Conservation (phyloP, 805 yeast species). For the Komagataella populi region DNA sequence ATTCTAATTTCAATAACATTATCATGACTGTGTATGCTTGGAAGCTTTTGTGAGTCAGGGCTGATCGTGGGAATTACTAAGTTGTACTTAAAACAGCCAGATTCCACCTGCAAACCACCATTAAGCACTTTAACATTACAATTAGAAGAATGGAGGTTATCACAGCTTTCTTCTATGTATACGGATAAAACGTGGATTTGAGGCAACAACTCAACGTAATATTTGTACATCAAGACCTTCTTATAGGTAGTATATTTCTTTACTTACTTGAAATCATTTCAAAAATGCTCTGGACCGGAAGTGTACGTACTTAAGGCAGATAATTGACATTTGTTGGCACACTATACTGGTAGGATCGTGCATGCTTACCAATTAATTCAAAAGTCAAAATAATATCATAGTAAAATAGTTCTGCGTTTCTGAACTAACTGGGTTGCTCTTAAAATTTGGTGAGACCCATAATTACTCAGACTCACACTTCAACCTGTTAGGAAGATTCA, state of each 20-base stretch:
- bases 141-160: no score
- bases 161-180: neutral
- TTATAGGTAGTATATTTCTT: no score
- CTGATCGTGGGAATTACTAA: neutral
- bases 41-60: neutral
- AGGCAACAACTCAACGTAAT: neutral
- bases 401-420: no score
- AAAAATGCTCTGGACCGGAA: neutral
- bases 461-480: neutral
- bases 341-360: neutral
- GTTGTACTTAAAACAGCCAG: neutral
- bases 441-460: neutral
- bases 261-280: neutral
- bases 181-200: neutral
- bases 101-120: neutral
- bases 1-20: neutral
- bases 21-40: neutral
- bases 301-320: no score
- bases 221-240: neutral
- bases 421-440: neutral
- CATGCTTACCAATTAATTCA: no score
- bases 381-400: no score
- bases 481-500: neutral
- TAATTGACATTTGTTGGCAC: neutral
- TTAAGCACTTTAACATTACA: neutral